phyloP scores from a whole-genome alignment of 495 filamentous ascomycete species.

The Thozetella sp. region DNA sequence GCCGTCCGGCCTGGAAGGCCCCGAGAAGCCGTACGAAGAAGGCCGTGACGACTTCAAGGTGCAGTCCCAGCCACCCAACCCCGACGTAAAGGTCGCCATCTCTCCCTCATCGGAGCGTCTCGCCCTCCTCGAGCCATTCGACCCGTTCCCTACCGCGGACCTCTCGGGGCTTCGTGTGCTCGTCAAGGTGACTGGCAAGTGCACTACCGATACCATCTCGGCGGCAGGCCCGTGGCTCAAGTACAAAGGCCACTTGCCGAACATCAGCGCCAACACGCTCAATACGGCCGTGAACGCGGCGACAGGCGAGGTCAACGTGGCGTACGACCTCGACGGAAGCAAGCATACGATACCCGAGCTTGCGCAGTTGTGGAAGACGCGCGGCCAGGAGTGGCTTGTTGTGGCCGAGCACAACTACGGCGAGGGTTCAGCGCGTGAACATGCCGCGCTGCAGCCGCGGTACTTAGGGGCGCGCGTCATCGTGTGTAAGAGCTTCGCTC shows the following conservation, averaged over 20 bases:
- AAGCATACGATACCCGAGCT: conserved; percentile 78
- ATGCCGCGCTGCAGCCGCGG: conserved; percentile 93
- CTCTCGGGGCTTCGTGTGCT: conserved; percentile 76
- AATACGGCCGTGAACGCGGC: conserved; percentile 92
- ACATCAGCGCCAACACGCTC: conserved; percentile 95
- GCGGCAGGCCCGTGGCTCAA: conserved; percentile 97
- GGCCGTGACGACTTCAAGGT: conserved; percentile 80
- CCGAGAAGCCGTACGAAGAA: conserved; percentile 72
- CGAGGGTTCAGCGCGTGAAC: conserved; percentile 91
- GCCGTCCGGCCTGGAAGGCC: conserved; percentile 77
- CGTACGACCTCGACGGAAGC: conserved; percentile 78
- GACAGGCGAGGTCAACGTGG: conserved; percentile 88
- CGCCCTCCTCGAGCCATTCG: conserved; percentile 89
- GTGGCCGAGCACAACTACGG: conserved; percentile 98
- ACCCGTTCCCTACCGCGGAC: conserved; percentile 76
- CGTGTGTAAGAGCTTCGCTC: conserved; percentile 87
- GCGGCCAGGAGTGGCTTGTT: conserved; percentile 79
- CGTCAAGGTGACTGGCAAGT: conserved; percentile 95
- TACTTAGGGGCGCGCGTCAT: conserved; percentile 90
- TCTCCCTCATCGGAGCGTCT: conserved; percentile 85
- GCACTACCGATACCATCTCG: conserved; percentile 98
- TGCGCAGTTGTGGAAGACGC: conserved; percentile 75
- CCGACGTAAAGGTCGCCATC: conserved; percentile 68
- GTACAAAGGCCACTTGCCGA: conserved; percentile 98
- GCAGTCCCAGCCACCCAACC: conserved; percentile 67